phyloP scores from a whole-genome alignment of 805 yeast species.

The Nakazawaea holstii region DNA sequence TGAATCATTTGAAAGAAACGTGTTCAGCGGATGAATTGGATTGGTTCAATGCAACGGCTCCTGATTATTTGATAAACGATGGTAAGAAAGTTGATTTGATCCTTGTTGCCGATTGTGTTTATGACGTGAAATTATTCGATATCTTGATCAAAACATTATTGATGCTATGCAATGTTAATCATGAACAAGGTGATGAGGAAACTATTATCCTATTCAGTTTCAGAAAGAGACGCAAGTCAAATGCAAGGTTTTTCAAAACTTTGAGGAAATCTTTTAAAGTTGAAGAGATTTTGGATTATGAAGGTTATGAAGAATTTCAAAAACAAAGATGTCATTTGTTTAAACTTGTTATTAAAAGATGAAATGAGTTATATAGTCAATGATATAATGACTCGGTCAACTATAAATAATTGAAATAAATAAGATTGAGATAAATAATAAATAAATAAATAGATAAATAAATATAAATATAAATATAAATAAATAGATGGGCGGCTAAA shows the following conservation, averaged over 20 bases:
- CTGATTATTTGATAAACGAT: conserved; percentile 26
- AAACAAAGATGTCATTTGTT: conserved; percentile 36
- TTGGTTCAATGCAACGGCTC: conserved; percentile 40
- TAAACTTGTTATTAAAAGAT: conserved; percentile 26
- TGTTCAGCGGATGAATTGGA: conserved; percentile 38
- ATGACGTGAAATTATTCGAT: conserved; percentile 49
- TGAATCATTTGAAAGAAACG: conserved; percentile 30
- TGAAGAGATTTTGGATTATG: conserved; percentile 25
- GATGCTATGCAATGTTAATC: conserved; percentile 28
- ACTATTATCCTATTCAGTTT: conserved; percentile 47
- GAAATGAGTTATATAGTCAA: neutral
- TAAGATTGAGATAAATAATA: conserved; percentile 16
- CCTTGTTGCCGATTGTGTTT: conserved; percentile 59
- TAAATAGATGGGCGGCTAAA: neutral
- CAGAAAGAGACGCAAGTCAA: conserved; percentile 44
- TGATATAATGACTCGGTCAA: neutral
- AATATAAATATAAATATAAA: too few relatives aligned
- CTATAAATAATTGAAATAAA: conserved; percentile 4
- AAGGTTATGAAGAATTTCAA: conserved; percentile 29
- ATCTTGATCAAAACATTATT: conserved; percentile 42
- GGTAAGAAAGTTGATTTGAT: conserved; percentile 32
- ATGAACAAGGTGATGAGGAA: conserved; percentile 19
- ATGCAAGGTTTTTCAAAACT: conserved; percentile 19
- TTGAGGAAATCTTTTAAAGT: conserved; percentile 27
- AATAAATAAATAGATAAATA: conserved; percentile 2